phyloP scores from a whole-genome alignment of 179 eudicot species.

The Vitellaria paradoxa region DNA sequence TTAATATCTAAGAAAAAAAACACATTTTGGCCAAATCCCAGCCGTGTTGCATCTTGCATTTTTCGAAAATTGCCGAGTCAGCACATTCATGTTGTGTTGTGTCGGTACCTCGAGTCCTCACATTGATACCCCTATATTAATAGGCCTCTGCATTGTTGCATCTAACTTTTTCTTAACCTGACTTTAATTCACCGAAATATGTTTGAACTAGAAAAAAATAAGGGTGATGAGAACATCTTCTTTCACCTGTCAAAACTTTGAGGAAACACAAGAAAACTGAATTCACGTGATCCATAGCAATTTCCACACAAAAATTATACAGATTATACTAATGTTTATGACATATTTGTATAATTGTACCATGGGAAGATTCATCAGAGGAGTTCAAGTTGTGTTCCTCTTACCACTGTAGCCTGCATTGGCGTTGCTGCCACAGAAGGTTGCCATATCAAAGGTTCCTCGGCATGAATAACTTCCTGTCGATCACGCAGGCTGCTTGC shows the following conservation, averaged over 20 bases:
- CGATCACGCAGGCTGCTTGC: conserved; percentile 14
- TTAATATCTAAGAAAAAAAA: too few species aligned
- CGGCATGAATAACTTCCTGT: not conserved
- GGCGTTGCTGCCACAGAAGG: conserved; percentile 15
- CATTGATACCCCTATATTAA: too few species aligned
- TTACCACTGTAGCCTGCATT: conserved; percentile 26
- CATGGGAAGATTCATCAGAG: not conserved
- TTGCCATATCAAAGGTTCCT: conserved; percentile 24
- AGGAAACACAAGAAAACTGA: not conserved
- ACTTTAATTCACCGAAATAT: too few species aligned
- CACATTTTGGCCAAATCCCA: too few species aligned
- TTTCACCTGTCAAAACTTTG: not conserved
- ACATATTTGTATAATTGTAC: not conserved
- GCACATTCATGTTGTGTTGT: too few species aligned
- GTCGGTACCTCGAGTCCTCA: too few species aligned
- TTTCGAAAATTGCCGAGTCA: too few species aligned
- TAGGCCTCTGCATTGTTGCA: too few species aligned
- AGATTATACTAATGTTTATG: not conserved
- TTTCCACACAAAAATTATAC: not conserved
- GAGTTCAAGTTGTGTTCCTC: conserved; percentile 4
- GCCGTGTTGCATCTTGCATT: too few species aligned
- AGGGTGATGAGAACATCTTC: not conserved
- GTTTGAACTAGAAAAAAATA: too few species aligned
- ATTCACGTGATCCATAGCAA: not conserved
- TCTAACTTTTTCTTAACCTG: too few species aligned